Conservation (phyloP, 306 rosid genomes). For the Corylus heterophylla region DNA sequence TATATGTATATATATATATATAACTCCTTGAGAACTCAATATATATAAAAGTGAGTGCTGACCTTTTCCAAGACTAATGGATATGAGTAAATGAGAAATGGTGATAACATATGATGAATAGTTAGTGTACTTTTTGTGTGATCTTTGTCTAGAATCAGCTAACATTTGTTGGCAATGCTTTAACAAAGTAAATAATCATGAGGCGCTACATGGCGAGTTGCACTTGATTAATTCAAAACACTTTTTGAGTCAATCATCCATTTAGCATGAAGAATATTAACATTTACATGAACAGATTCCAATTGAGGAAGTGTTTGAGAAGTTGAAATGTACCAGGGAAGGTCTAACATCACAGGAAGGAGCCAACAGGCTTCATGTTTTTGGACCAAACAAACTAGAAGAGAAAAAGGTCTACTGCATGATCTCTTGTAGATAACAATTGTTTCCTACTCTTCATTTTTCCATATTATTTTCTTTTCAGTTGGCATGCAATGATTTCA, state of each 20-base stretch:
- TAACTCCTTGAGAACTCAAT: too few relatives aligned
- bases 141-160: too few relatives aligned
- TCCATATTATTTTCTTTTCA: neutral
- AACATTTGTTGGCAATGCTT: too few relatives aligned
- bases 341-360: constrained; percentile 86
- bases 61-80: too few relatives aligned
- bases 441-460: neutral
- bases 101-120: too few relatives aligned
- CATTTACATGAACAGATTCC: constrained; percentile 78
- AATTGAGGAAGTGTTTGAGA: constrained; percentile 89
- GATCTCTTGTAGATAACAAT: neutral
- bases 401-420: constrained; percentile 68
- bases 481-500: constrained; percentile 8
- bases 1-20: too few relatives aligned
- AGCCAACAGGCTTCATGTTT: constrained; percentile 78
- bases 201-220: neutral
- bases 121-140: too few relatives aligned
- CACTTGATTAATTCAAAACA: neutral
- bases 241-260: neutral
- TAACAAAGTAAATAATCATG: neutral
- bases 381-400: constrained; percentile 97
- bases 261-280: constrained; percentile 7
- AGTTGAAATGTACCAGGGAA: constrained; percentile 76
- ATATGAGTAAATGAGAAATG: too few relatives aligned
- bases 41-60: too few relatives aligned